Evolutionary conservation across 164 flowering plant genomes (phyloP).

Genomic region (Kalanchoe fedtschenkoi): DNA sequence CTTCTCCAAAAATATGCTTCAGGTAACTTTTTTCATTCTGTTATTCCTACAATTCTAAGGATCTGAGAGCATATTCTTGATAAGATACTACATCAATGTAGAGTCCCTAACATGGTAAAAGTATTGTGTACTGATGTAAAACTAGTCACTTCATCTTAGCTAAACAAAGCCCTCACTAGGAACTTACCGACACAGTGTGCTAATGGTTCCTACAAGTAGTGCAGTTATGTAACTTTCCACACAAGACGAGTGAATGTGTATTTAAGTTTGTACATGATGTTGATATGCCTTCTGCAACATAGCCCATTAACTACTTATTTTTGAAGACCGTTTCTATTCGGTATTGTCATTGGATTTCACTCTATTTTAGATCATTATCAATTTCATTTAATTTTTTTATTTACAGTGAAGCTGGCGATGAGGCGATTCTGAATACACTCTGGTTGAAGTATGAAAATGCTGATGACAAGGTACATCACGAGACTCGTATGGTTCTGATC

Average conservation of each 20-base stretch:
- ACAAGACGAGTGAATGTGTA: background rate
- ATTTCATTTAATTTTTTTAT: background rate
- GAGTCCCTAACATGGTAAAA: background rate
- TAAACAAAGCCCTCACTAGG: background rate
- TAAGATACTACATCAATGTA: background rate
- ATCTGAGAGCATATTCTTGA: background rate
- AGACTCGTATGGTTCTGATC: background rate
- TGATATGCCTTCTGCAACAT: background rate
- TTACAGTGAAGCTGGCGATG: slow-evolving; percentile 70
- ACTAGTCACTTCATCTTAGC: background rate
- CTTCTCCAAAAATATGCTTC: slow-evolving; percentile 56
- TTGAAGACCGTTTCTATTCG: background rate
- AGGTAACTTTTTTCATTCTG: slow-evolving; percentile 28
- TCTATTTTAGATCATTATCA: background rate
- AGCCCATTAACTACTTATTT: background rate
- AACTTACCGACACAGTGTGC: background rate
- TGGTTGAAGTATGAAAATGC: slow-evolving; percentile 62
- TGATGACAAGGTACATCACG: slow-evolving; percentile 47
- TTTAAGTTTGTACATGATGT: no score
- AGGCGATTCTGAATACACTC: slow-evolving; percentile 50
- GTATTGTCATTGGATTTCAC: background rate
- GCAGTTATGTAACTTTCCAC: background rate
- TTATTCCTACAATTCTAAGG: background rate
- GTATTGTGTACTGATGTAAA: background rate
- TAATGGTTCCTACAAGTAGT: background rate